Evolutionary conservation across 2,329 filamentous ascomycete species (phyloP), one percentile per base, ranked within the genome.

Genomic region (Penicillium sp.): DNA sequence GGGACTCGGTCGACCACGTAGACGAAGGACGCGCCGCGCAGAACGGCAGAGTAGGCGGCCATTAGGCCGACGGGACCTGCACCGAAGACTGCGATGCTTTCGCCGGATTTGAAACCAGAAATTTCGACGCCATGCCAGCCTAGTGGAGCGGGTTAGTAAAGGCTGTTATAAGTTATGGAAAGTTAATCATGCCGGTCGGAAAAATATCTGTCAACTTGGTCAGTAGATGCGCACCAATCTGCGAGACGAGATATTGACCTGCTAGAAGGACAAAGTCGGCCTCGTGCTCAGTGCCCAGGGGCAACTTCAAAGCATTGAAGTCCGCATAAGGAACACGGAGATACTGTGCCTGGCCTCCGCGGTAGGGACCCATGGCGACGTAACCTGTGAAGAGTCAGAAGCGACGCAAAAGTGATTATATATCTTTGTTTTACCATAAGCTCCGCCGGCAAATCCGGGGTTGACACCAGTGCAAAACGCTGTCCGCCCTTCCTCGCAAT

Each of bases 391-490:
- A n/a, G 12, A 3, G 15, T 42, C 6, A 15, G 32, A 24, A 6
- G 7, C 5, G 2, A 4, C 8, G 25, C 3, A 27, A 8, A 27
- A 3, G 25, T 27, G 25, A 6, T 27, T 3, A 3, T 27, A 27
- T 3, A 27, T 3, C 25, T 8, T 27, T 6, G 5, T 15, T 29
- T 42, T 81, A 5, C 81, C 79, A 48, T 82, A 82, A 18, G 79
- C 79, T 7, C 79, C 80, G 5, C 80, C 80, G 1, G 80, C 80
- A 55, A 82, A 82, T 0, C 79, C 80, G 1, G 78, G 78, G 57
- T 82, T 82, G 2, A 82, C 78, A 49, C 82, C 82, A 0, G 82
- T 86, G 62, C 82, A 85, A 58, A 85, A 85, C 0, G 81, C 82
- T 1, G 82, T 85, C 50, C 75, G 77, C 2, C 82, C 81, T 55